Base-by-base conservation (phyloP, 2,329 filamentous ascomycete species). In the Talaromyces sp. region DNA sequence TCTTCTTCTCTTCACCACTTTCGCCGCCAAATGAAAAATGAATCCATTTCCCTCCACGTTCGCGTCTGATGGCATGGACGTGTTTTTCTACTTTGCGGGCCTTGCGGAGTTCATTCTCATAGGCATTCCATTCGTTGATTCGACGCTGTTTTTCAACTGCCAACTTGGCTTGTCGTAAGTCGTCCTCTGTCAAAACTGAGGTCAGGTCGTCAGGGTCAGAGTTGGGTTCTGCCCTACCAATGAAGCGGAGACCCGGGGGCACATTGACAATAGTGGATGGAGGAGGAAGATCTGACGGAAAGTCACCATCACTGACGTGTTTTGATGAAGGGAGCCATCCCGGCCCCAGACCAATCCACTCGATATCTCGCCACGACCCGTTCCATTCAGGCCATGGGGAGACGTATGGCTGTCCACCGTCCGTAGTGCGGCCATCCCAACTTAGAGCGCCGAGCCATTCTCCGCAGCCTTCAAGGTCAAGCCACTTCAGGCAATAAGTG, bases 381-480 rank as follows among this genome's bases (percentile, higher is more conserved):
- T 76, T 80, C 78, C 78, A 81, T 51, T 80, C 78, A 1, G 77
- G 75, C 0, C 75, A 73, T 6, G 70, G 62, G 10, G 63, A 53
- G n/a, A 62, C 63, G 19, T 69, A 69, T 9, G 67, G 55, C n/a
- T 60, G 52, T 17, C 69, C 63, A 3, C 70, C 72, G 27, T 71
- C 60, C 3, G 70, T 66, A 3, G 68, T 70, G 17, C 60, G 61
- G 6, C 71, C 70, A 11, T 70, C 71, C 76, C 78, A 82, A 27
- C 70, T 77, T 31, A 87, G 68, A 0, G 84, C 82, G 17, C 76
- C 73, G 32, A 82, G 67, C 85, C 85, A 87, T 24, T 77, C 73
- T 3, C 70, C 71, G 66, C 85, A 88, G 9, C 85, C 84, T 68
- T 86, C 82, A 1, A 88, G 72, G 65, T 87, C 85, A 1, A 88